Evolutionary conservation across 345 rosid species (phyloP), one percentile per base, ranked within the genome.

Genomic region (Xanthoceras sorbifolium): DNA sequence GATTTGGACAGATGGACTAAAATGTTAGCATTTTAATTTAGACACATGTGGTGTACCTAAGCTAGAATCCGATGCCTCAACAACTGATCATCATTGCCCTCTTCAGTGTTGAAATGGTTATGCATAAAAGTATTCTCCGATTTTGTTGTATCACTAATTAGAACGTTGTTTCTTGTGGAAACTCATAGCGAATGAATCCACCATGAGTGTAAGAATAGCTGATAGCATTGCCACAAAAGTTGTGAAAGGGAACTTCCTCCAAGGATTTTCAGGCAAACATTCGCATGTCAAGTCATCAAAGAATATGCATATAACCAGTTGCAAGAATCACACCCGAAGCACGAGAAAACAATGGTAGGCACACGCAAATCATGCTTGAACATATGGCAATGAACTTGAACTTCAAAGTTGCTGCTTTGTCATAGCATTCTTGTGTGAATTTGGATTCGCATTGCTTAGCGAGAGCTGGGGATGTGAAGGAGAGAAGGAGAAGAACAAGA

Each of bases 271-370:
- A 0, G 83, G 86, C 78, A 82, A 83, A 64, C 85, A 88, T 15
- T 4, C 20, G 0, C 85, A 86, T 26, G 5, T 68, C 69, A 88
- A 73, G 73, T 68, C 15, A 0, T 15, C 50, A 12, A 79, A 77
- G 10, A 89, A 86, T 87, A 65, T 88, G 91, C 86, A 84, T 86
- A 60, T 82, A 88, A 5, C 86, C 85, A 0, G 87, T 84, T 0
- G 89, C 89, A 7, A 88, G 64, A 2, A 86, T 86, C 36, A 88
- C 87, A 0, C 89, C 89, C 0, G 86, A 82, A 54, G 89, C 9
- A 0, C n/a, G 67, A 2, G 83, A 28, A 1, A 82, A 65, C 54
- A 87, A 48, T 0, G 85, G 86, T 2, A 83, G 38, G 36, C 84
- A 82, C 9, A 85, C 87, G 11, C 89, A 87, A 4, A 84, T 20